Conservation (phyloP, 352 stramenopile genomes). For the Pseudoperonospora humuli region DNA sequence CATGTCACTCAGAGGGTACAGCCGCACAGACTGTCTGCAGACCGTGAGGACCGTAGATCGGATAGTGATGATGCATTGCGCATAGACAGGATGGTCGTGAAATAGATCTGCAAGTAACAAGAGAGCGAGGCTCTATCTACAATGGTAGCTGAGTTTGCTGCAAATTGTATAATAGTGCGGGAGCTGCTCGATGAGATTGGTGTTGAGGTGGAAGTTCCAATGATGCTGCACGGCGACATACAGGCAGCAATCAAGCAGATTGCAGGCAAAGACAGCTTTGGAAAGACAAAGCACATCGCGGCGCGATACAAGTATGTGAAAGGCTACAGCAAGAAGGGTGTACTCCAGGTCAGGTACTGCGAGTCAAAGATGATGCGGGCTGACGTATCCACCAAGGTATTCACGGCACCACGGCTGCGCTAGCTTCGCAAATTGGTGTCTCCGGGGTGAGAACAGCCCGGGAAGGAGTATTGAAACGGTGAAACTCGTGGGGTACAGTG, state of each 20-base stretch:
- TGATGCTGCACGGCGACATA: constrained; percentile 1
- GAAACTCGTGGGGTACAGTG: not conserved
- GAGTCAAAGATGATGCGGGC: not conserved
- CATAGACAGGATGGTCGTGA: not conserved
- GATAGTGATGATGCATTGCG: not conserved
- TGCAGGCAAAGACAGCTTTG: constrained; percentile 13
- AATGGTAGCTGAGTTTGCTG: not conserved
- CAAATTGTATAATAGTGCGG: not conserved
- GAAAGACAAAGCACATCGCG: not conserved
- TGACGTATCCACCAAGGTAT: not conserved
- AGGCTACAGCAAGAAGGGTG: not conserved
- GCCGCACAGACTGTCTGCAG: not conserved
- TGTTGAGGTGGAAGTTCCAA: not conserved
- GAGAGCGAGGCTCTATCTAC: not conserved
- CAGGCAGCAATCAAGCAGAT: constrained; percentile 21
- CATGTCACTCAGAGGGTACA: not conserved
- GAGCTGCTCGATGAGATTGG: not conserved
- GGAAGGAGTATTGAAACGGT: not conserved
- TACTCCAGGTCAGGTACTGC: not conserved
- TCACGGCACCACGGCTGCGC: not conserved
- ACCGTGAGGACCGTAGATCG: not conserved
- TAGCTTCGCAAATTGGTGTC: not conserved
- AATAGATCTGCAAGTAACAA: not conserved
- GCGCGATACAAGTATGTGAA: not conserved
- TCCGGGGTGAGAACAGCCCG: not conserved